phyloP scores from a whole-genome alignment of 83 land plant species.

The Thuja plicata region DNA sequence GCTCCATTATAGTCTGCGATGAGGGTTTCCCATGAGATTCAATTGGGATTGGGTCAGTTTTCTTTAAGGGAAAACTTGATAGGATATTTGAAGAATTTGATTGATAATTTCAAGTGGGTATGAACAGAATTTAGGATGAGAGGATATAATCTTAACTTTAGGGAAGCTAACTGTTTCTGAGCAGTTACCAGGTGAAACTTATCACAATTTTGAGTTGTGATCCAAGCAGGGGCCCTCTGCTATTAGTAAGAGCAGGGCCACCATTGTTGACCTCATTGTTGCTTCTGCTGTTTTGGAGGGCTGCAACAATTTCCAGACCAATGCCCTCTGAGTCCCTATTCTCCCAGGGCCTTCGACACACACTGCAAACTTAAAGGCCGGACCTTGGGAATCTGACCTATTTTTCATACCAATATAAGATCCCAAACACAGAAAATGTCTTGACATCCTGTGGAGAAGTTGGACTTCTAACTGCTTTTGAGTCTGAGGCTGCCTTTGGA shows the following conservation, averaged over 20 bases:
- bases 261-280: too few species aligned
- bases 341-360: too few species aligned
- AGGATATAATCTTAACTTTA: neutral
- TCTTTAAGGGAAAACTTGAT: neutral
- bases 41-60: conserved; percentile 4
- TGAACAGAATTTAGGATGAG: too few species aligned
- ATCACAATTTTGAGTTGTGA: conserved; percentile 9
- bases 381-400: too few species aligned
- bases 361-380: too few species aligned
- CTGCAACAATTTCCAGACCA: neutral
- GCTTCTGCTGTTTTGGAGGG: too few species aligned
- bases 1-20: conserved; percentile 18
- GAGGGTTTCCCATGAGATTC: neutral
- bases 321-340: conserved; percentile 7
- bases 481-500: neutral
- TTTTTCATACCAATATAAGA: too few species aligned
- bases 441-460: too few species aligned
- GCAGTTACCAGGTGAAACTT: too few species aligned
- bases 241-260: too few species aligned
- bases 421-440: neutral
- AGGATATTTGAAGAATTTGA: neutral
- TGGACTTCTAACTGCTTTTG: neutral
- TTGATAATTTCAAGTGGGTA: neutral
- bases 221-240: neutral
- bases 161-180: too few species aligned